Percentiles rank a stretch among this genome's conserved stretches.
phyloP scores from a whole-genome alignment of 2,329 filamentous ascomycete genomes.

The Herpomyces periplanetae region DNA sequence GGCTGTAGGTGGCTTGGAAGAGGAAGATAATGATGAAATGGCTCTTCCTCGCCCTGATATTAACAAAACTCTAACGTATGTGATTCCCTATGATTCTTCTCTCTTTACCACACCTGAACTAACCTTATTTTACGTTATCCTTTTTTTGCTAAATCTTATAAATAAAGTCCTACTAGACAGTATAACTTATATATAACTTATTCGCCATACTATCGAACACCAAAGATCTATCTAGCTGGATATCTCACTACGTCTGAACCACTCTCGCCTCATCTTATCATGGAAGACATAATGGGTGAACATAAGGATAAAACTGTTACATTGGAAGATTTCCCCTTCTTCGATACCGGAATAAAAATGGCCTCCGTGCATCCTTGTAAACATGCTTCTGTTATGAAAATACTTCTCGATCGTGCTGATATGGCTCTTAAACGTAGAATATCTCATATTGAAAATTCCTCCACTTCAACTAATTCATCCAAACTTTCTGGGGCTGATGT shows the following conservation, averaged over 20 bases:
- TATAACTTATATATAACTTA: conserved; percentile 98
- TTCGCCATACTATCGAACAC: conserved; percentile 78
- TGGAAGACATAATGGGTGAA: conserved; percentile 82
- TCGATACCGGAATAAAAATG: conserved; percentile 67
- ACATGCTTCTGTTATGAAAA: conserved; percentile 92
- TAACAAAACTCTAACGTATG: not conserved
- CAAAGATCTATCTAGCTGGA: conserved; percentile 69
- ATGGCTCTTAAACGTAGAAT: conserved; percentile 57
- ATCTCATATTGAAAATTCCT: no score
- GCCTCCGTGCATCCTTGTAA: conserved; percentile 88
- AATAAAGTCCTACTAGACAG: conserved; percentile 34
- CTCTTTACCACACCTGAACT: conserved; percentile 1
- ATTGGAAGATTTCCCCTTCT: conserved; percentile 84
- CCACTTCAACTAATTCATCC: no score
- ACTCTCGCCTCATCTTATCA: conserved; percentile 47
- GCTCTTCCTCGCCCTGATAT: conserved; percentile 6
- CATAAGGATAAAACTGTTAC: conserved; percentile 98
- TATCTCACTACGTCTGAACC: conserved; percentile 21
- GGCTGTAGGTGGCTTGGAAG: conserved; percentile 69
- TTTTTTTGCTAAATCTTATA: conserved; percentile 1
- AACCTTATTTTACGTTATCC: no score
- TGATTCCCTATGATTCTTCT: conserved; percentile 1
- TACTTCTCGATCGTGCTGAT: conserved; percentile 69
- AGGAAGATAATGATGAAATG: conserved; percentile 11
- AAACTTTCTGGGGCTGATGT: no score